Percentiles rank a stretch among this genome's conserved stretches.
phyloP scores from a whole-genome alignment of 2,329 filamentous ascomycete species.

The Xylariales sp. region DNA sequence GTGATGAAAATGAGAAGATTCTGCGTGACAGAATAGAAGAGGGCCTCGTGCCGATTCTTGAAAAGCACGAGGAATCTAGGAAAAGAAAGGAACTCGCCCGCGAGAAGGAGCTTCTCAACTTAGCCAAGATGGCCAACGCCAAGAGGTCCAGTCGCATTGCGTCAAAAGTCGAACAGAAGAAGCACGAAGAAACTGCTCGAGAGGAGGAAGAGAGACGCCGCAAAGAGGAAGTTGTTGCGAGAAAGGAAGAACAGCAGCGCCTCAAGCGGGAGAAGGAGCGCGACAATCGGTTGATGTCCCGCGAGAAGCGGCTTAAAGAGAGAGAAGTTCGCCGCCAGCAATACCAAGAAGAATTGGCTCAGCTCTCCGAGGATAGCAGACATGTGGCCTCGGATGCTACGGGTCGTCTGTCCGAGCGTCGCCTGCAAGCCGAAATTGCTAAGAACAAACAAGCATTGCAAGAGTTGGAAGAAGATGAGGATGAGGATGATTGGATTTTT shows the following conservation, averaged over 20 bases:
- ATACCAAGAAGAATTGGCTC: constrained; percentile 78
- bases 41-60: constrained; percentile 78
- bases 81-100: constrained; percentile 65
- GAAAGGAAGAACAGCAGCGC: constrained; percentile 61
- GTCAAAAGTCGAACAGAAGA: constrained; percentile 72
- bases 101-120: constrained; percentile 73
- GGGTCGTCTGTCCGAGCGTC: constrained; percentile 69
- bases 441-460: constrained; percentile 72
- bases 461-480: constrained; percentile 55
- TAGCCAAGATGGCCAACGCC: constrained; percentile 86
- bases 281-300: constrained; percentile 73
- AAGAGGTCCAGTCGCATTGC: constrained; percentile 92
- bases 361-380: constrained; percentile 72
- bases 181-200: constrained; percentile 64
- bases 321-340: constrained; percentile 78
- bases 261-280: constrained; percentile 65
- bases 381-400: constrained; percentile 35
- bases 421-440: constrained; percentile 78
- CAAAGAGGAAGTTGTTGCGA: constrained; percentile 60
- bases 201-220: constrained; percentile 66
- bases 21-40: constrained; percentile 68
- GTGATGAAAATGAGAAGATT: constrained; percentile 80
- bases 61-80: constrained; percentile 70
- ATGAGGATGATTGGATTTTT: constrained; percentile 87
- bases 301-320: constrained; percentile 81